A percentile compares a stretch with the other conserved stretches of the same genome.
These are phyloP conservation scores for Chlorella sp. DNA, from an alignment of 139 green algal genomes.

Conservation along the genomic window DNA sequence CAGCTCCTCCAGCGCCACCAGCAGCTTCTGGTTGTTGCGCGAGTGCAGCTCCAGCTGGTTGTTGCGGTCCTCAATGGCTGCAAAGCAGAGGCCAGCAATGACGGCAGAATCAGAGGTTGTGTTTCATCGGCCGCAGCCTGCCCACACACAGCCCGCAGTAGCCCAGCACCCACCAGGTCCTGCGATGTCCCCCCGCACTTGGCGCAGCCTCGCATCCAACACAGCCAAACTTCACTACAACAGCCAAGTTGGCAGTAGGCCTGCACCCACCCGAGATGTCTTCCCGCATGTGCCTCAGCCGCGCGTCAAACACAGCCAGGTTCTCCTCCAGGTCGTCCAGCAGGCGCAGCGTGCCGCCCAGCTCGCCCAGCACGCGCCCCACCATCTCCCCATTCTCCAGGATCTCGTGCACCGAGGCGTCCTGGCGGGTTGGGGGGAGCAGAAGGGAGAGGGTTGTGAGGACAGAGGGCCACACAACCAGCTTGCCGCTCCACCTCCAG, in stretches of 20 bases:
- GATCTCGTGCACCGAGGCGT: constrained; percentile 61
- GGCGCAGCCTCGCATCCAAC: too few species aligned
- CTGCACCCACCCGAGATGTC: constrained; percentile 29
- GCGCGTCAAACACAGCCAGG: constrained; percentile 58
- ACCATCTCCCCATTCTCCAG: constrained; percentile 51
- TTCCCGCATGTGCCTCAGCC: constrained; percentile 61
- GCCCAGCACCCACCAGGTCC: too few species aligned
- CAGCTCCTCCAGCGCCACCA: constrained; percentile 54
- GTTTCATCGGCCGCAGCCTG: too few species aligned
- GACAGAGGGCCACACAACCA: background rate
- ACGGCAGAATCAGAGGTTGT: too few species aligned
- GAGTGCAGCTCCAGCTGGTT: constrained; percentile 63
- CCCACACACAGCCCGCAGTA: too few species aligned
- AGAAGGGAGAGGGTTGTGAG: background rate
- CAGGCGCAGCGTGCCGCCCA: constrained; percentile 38
- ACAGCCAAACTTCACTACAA: too few species aligned
- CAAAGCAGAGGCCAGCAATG: background rate
- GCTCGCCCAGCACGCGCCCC: constrained; percentile 33
- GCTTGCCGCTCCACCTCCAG: background rate
- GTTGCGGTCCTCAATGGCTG: constrained; percentile 66
- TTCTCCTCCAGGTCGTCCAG: constrained; percentile 68
- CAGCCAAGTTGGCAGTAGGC: too few species aligned
- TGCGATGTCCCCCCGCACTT: too few species aligned
- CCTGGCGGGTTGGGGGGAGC: background rate
- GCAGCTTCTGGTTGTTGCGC: constrained; percentile 57